These are phyloP conservation scores for Populus hybrid DNA, from an alignment of 441 rosid genomes.

Conservation along the genomic window DNA sequence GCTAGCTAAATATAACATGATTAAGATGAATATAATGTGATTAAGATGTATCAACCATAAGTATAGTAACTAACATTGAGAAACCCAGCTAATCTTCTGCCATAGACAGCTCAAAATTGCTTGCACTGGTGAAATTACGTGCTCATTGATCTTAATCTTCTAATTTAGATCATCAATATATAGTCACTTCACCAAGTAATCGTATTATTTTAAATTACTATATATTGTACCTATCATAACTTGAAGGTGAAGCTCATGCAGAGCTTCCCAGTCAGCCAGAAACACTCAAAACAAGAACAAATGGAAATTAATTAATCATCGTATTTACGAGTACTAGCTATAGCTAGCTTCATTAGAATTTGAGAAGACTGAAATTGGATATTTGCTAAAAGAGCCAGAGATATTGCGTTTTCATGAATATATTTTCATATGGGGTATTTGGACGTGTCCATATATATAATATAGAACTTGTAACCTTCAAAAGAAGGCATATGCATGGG, in stretches of 20 bases:
- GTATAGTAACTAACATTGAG: background rate
- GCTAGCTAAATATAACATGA: background rate
- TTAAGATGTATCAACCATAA: background rate
- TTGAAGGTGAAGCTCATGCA: slow-evolving; percentile 4
- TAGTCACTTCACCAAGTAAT: slow-evolving; percentile 5
- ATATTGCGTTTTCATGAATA: background rate
- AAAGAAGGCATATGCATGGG: background rate
- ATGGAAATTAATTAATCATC: background rate
- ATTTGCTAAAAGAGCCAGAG: background rate
- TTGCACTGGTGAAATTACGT: background rate
- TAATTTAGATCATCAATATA: background rate
- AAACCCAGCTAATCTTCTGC: background rate
- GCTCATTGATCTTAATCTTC: background rate
- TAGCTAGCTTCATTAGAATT: background rate
- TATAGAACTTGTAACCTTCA: background rate
- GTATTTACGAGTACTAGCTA: background rate
- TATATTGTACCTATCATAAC: background rate
- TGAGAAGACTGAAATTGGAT: background rate
- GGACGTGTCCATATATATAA: background rate
- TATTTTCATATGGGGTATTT: background rate
- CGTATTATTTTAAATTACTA: background rate
- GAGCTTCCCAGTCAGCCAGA: background rate
- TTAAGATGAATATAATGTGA: background rate
- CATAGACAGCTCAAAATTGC: background rate
- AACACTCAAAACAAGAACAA: background rate